Evolutionary conservation across 768 basidiomycete species (phyloP), one percentile per base, ranked within the genome.

Genomic region (Leccinellum albellum): DNA sequence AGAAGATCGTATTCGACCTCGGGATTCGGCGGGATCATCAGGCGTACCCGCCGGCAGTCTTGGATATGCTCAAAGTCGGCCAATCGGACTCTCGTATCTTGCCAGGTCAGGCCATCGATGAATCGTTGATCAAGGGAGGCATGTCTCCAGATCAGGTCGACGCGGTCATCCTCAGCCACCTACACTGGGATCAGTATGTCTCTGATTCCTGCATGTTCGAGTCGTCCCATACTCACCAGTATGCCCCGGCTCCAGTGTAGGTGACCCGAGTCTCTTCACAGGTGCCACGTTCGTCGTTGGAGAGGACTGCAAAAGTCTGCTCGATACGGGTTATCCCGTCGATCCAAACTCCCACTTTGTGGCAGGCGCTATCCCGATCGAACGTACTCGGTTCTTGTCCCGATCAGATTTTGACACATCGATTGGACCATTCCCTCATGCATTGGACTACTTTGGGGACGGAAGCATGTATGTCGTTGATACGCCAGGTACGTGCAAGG

Each of bases 381-480:
- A 65, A 9, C 73, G 78, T 23, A 78, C 74, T 7, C 57, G 55
- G 13, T 80, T 74, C 59, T 64, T 80, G 20, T 54, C 59, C 12
- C 59, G 66, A 40, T 53, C 57, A 15, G 73, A 70, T 1, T 77
- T 76, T 68, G 31, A 29, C 26, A 63, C 65, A 29, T 70, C 78
- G 24, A 64, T 83, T 42, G 81, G 80, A 1, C 78, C 79, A 0
- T 82, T 82, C 65, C 78, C 79, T 20, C 62, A 50, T 47, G 78
- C 80, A 2, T 61, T 77, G 46, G 82, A 85, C 67, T 79, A 76
- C 63, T 83, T 78, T 63, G 75, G 75, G 26, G 83, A 85, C 59
- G 84, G 83, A 1, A 81, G 79, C 57, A 66, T 82, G 29, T 84
- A 81, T 63, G 73, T 85, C 62, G 62, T 84, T 54, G 79, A 85